A percentile compares a stretch with the other conserved stretches of the same genome.
phyloP scores from a whole-genome alignment of 2,329 filamentous ascomycete species.

The Alternaria arbusti region DNA sequence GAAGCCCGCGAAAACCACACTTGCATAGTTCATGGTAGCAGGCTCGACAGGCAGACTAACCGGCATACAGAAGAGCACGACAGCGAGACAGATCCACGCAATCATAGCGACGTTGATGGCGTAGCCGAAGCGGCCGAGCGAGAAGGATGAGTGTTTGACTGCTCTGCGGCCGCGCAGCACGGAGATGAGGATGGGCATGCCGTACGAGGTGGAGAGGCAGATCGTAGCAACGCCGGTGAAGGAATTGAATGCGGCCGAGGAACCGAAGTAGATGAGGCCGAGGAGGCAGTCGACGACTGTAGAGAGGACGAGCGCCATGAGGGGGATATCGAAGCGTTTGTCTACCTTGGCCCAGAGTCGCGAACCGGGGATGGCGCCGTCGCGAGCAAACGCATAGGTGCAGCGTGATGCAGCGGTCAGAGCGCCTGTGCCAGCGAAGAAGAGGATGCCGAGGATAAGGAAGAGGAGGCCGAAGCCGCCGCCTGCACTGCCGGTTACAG shows the following conservation, averaged over 20 bases:
- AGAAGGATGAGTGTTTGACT: conserved; percentile 70
- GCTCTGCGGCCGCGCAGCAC: conserved; percentile 70
- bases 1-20: conserved; percentile 51
- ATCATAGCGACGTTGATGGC: conserved; percentile 71
- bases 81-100: conserved; percentile 72
- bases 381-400: conserved; percentile 77
- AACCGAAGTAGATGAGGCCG: conserved; percentile 81
- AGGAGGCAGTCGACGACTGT: conserved; percentile 72
- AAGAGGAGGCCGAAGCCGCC: conserved; percentile 80
- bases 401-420: conserved; percentile 76
- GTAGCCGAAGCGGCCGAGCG: conserved; percentile 72
- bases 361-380: conserved; percentile 75
- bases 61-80: conserved; percentile 79
- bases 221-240: conserved; percentile 84
- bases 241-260: conserved; percentile 76
- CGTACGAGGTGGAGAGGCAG: conserved; percentile 77
- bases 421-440: conserved; percentile 78
- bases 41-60: conserved; percentile 52
- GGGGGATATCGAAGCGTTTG: conserved; percentile 69
- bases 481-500: conserved; percentile 72
- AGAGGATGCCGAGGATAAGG: conserved; percentile 75
- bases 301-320: conserved; percentile 72
- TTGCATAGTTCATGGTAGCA: conserved; percentile 53
- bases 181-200: conserved; percentile 75
- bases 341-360: conserved; percentile 71